Evolutionary conservation across 2,329 filamentous ascomycete species (phyloP).

Genomic region (Diaporthe destruens): DNA sequence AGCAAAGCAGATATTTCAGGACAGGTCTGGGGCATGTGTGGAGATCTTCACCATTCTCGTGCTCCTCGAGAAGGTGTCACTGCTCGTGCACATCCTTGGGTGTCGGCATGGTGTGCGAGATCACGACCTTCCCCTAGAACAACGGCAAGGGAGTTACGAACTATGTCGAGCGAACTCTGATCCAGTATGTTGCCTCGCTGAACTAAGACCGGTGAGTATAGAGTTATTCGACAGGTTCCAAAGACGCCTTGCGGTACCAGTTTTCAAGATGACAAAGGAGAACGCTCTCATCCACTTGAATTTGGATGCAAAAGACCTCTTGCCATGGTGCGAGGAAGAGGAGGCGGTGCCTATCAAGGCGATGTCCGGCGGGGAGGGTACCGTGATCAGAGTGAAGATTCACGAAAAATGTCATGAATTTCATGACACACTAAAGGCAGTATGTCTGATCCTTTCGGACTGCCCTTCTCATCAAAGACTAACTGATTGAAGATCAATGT

Average conservation of each 20-base stretch:
- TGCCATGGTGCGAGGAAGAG: conserved; percentile 29
- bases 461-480: too few species aligned
- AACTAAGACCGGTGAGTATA: neutral
- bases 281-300: neutral
- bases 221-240: neutral
- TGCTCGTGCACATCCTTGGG: too few species aligned
- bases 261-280: neutral
- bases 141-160: rapidly evolving
- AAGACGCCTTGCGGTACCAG: neutral
- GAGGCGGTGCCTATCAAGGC: neutral
- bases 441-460: neutral
- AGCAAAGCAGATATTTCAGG: too few species aligned
- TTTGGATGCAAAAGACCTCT: neutral
- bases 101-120: too few species aligned
- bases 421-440: conserved; percentile 6
- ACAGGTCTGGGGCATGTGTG: too few species aligned
- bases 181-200: neutral
- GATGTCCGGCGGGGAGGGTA: conserved; percentile 29
- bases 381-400: neutral
- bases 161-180: neutral
- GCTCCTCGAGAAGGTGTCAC: too few species aligned
- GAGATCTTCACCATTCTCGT: too few species aligned
- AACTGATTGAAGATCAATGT: conserved; percentile 22
- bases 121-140: neutral
- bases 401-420: conserved; percentile 13